These are phyloP conservation scores for Novymonas esmeraldas DNA, from an alignment of 208 protist species.

Conservation along the genomic window DNA sequence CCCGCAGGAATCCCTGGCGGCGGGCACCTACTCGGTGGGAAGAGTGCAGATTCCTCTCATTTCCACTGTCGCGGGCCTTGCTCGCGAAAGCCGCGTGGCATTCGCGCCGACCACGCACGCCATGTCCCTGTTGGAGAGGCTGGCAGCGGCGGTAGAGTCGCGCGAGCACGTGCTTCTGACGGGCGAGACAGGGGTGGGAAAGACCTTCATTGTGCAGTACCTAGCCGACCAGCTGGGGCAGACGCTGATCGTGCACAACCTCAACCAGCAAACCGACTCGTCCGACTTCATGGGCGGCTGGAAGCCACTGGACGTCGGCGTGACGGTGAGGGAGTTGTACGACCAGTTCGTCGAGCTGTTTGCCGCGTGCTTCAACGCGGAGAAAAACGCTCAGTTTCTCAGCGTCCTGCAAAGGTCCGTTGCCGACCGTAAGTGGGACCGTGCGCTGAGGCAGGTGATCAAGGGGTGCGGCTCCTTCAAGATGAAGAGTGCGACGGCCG, in stretches of 20 bases:
- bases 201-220: conserved; percentile 94
- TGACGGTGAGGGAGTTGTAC: conserved; percentile 71
- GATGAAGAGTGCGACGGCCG: conserved; percentile 47
- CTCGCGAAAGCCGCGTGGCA: conserved; percentile 64
- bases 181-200: conserved; percentile 99
- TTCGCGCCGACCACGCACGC: conserved; percentile 96
- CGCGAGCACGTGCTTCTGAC: conserved; percentile 97
- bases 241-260: conserved; percentile 97
- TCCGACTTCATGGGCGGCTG: conserved; percentile 99
- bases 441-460: conserved; percentile 65
- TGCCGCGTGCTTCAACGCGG: conserved; percentile 90
- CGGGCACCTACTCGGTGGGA: conserved; percentile 61
- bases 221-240: conserved; percentile 89
- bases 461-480: conserved; percentile 78
- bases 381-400: conserved; percentile 85
- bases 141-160: conserved; percentile 90
- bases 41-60: conserved; percentile 62
- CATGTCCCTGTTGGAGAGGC: conserved; percentile 94
- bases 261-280: conserved; percentile 99
- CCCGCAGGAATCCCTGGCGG: conserved; percentile 50
- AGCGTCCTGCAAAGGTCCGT: conserved; percentile 62
- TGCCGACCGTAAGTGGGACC: conserved; percentile 65
- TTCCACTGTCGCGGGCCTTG: conserved; percentile 25
- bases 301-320: conserved; percentile 96
- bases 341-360: conserved; percentile 94